These are phyloP conservation scores for Carpinus viminea DNA, from an alignment of 306 rosid species.

Conservation along the genomic window DNA sequence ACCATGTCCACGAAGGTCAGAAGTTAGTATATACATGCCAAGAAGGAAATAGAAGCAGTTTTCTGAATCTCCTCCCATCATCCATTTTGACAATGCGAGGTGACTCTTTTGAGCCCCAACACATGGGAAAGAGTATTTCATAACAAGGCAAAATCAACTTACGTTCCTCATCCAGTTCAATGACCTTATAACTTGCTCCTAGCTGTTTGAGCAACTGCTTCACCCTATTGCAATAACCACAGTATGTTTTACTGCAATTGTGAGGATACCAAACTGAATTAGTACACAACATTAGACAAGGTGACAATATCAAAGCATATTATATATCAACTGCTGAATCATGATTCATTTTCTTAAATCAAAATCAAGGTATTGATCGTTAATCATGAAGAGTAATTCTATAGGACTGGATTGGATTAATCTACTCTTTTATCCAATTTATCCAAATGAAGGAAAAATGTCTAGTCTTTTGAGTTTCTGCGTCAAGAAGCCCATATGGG, in stretches of 20 bases:
- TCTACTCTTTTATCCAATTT: no score
- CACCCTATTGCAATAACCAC: slow-evolving; percentile 77
- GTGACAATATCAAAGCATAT: neutral
- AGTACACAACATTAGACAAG: neutral
- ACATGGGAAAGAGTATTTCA: neutral
- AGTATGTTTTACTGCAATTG: slow-evolving; percentile 73
- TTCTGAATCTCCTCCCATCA: neutral
- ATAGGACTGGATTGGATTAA: no score
- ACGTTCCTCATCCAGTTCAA: slow-evolving; percentile 73
- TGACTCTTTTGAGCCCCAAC: no score
- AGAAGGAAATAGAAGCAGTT: neutral
- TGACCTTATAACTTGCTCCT: slow-evolving; percentile 60
- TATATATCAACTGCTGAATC: neutral
- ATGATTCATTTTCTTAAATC: no score
- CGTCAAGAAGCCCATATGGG: no score
- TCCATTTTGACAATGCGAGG: neutral
- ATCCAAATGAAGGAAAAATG: no score
- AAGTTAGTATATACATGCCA: no score
- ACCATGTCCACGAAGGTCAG: neutral
- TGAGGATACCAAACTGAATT: neutral
- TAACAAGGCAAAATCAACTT: slow-evolving; percentile 8
- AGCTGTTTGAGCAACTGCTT: slow-evolving; percentile 60
- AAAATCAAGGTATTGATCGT: no score
- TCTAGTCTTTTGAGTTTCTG: no score
- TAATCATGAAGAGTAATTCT: no score